Percentiles rank a stretch among this genome's conserved stretches.
These are phyloP conservation scores for Dendrocalamus latiflorus DNA, from an alignment of 202 grass and related monocot genomes.

Conservation along the genomic window DNA sequence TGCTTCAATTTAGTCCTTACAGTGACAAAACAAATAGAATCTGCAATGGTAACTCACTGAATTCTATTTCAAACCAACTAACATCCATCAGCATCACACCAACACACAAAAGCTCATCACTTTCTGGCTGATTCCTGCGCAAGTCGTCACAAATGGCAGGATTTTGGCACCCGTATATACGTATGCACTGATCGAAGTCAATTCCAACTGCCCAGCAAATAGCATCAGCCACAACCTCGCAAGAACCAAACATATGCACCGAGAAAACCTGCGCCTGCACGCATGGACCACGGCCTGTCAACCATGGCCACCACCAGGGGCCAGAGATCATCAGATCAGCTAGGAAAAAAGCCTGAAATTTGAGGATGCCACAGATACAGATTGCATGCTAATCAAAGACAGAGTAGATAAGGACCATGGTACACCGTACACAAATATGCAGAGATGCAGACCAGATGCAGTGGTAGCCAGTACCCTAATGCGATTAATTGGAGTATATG, in stretches of 20 bases:
- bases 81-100: not conserved
- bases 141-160: not conserved
- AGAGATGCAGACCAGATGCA: not conserved
- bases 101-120: not conserved
- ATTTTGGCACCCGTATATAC: not conserved
- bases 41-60: not conserved
- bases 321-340: not conserved
- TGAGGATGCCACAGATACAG: not conserved
- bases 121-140: not conserved
- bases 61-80: not conserved
- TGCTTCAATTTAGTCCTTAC: not conserved
- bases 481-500: not conserved
- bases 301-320: not conserved
- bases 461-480: not conserved
- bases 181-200: not conserved
- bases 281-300: conserved; percentile 5
- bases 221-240: not conserved
- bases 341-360: not conserved
- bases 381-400: conserved; percentile 9
- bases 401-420: conserved; percentile 12
- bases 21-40: not conserved
- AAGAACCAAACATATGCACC: not conserved
- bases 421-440: not conserved
- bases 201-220: not conserved
- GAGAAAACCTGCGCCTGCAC: not conserved